Conservation (phyloP, 2,329 filamentous ascomycete genomes). For the Botrytis byssoidea region DNA sequence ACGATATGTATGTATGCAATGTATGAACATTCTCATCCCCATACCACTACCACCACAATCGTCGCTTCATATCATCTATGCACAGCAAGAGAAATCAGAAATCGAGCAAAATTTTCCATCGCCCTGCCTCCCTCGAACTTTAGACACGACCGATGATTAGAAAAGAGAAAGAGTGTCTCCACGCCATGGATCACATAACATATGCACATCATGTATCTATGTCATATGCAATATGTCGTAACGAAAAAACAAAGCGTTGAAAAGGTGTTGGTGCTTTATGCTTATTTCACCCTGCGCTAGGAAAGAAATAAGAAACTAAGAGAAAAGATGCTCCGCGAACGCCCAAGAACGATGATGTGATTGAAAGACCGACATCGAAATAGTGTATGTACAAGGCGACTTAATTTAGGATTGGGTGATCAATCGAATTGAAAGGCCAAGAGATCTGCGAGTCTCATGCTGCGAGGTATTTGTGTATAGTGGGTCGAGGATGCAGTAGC, state of each 20-base stretch:
- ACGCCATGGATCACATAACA: neutral
- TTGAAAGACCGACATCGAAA: neutral
- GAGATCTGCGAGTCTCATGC: neutral
- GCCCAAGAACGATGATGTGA: constrained; percentile 6
- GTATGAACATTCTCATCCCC: constrained; percentile 10
- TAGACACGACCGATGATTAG: neutral
- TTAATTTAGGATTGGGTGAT: neutral
- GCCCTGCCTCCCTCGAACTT: neutral
- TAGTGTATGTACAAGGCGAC: constrained; percentile 18
- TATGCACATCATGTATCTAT: constrained; percentile 9
- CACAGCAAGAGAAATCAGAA: constrained; percentile 13
- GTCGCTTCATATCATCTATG: neutral
- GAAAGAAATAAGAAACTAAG: constrained; percentile 20
- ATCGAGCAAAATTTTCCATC: neutral
- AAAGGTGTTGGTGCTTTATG: constrained; percentile 11
- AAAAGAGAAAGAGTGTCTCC: neutral
- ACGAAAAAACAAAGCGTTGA: neutral
- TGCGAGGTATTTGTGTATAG: neutral
- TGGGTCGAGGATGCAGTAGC: neutral
- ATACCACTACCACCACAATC: neutral
- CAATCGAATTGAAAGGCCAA: neutral
- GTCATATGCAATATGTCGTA: constrained; percentile 11
- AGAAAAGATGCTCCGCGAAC: constrained; percentile 13
- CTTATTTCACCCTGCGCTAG: constrained; percentile 23
- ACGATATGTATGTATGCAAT: constrained; percentile 18